These are phyloP conservation scores for Skeletonema potamos DNA, from an alignment of 108 stramenopile species.

Conservation along the genomic window DNA sequence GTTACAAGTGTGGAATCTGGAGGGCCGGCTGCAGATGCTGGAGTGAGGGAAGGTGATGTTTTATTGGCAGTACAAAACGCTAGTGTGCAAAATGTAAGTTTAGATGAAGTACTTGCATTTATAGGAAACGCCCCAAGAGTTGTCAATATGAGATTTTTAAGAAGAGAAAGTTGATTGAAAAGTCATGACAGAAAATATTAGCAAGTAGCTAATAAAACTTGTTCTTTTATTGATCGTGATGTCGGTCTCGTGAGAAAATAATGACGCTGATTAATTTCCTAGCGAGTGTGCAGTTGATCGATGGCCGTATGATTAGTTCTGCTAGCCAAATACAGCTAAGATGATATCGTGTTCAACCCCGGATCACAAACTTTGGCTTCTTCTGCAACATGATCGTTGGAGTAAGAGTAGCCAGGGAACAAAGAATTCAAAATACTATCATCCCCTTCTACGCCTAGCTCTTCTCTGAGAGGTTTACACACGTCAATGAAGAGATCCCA, in stretches of 20 bases:
- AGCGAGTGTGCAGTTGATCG: too few relatives aligned
- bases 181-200: too few relatives aligned
- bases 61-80: constrained; percentile 62
- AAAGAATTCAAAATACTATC: constrained; percentile 10
- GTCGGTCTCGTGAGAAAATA: too few relatives aligned
- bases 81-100: constrained; percentile 33
- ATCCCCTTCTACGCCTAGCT: constrained; percentile 17
- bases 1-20: constrained; percentile 41
- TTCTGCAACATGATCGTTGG: not conserved
- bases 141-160: constrained; percentile 49
- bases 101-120: constrained; percentile 49
- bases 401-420: not conserved
- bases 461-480: constrained; percentile 16
- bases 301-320: too few relatives aligned
- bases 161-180: not conserved
- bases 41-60: constrained; percentile 50
- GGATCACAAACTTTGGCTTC: not conserved
- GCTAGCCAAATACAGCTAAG: not conserved
- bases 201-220: too few relatives aligned
- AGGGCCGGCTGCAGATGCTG: constrained; percentile 47
- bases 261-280: too few relatives aligned
- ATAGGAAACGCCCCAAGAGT: constrained; percentile 54
- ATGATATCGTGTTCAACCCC: not conserved
- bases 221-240: too few relatives aligned
- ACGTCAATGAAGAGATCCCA: constrained; percentile 32